A percentile compares a stretch with the other conserved stretches of the same genome.
Evolutionary conservation across 2,329 filamentous ascomycete species (phyloP).

Genomic region (Colletotrichum higginsianum): DNA sequence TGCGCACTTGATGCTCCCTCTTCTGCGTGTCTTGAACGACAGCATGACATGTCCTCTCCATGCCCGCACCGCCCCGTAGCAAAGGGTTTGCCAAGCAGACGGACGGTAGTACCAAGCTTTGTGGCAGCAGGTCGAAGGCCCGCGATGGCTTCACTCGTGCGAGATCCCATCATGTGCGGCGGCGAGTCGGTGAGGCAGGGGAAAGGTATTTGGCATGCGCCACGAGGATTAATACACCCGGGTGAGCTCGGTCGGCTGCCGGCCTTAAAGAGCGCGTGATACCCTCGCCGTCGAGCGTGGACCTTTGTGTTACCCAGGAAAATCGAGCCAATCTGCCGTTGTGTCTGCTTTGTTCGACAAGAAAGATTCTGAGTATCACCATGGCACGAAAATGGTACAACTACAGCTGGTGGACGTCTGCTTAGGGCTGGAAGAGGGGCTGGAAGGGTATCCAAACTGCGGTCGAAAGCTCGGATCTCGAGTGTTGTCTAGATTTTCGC

Average conservation of each 20-base stretch:
- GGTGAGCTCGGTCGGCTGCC: not conserved
- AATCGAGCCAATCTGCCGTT: not conserved
- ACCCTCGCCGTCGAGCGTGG: not conserved
- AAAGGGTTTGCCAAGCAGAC: conserved; percentile 12
- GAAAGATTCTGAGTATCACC: not conserved
- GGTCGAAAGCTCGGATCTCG: not conserved
- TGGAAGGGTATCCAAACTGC: not conserved
- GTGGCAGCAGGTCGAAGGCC: conserved; percentile 19
- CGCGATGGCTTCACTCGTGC: not conserved
- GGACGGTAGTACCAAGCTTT: conserved; percentile 38
- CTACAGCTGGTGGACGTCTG: not conserved
- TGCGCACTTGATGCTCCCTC: not conserved
- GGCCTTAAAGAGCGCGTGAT: not conserved
- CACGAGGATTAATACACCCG: conserved; percentile 2
- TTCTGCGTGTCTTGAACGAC: not conserved
- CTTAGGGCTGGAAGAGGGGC: not conserved
- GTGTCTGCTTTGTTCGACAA: not conserved
- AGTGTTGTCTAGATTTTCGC: not conserved
- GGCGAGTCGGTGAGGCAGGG: not conserved
- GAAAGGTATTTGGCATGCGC: not conserved
- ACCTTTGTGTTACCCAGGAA: not conserved
- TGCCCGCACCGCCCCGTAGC: not conserved
- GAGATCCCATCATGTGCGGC: not conserved
- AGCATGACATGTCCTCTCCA: not conserved
- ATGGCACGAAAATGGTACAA: not conserved